These are phyloP conservation scores for Lipomyces oligophaga DNA, from an alignment of 805 yeast species.

Conservation along the genomic window DNA sequence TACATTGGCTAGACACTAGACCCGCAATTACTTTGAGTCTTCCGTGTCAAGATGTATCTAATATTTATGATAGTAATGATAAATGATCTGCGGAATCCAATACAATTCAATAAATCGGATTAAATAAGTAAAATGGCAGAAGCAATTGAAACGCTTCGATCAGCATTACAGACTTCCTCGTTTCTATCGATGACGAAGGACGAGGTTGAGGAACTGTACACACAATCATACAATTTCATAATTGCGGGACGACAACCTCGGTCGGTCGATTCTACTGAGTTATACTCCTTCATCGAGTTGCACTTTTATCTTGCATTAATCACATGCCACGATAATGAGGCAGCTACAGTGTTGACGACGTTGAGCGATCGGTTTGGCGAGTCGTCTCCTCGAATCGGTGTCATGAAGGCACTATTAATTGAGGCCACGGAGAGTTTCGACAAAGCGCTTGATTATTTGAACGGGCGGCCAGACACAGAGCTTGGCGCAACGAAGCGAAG, in stretches of 20 bases:
- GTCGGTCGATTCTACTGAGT: conserved; percentile 41
- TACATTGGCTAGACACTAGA: no score
- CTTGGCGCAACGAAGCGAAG: conserved; percentile 35
- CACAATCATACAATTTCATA: conserved; percentile 8
- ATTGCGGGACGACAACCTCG: conserved; percentile 33
- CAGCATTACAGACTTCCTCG: conserved; percentile 15
- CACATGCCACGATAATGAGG: conserved; percentile 65
- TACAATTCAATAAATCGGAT: no score
- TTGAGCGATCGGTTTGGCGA: conserved; percentile 63
- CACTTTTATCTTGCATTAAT: conserved; percentile 63
- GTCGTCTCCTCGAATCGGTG: conserved; percentile 52
- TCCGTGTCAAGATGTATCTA: no score
- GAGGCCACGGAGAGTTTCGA: conserved; percentile 51
- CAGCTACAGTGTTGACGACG: conserved; percentile 60
- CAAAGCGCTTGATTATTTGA: conserved; percentile 41
- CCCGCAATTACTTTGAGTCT: no score
- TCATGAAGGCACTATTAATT: conserved; percentile 52
- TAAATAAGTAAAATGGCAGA: no score
- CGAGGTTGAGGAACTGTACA: conserved; percentile 9
- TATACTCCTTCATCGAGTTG: conserved; percentile 61
- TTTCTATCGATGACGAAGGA: conserved; percentile 11
- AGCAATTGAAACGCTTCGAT: conserved; percentile 12
- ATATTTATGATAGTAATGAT: no score
- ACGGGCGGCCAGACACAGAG: conserved; percentile 35
- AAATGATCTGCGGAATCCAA: no score